Evolutionary conservation across 768 basidiomycete species (phyloP).

Genomic region (Agaricus bisporus): DNA sequence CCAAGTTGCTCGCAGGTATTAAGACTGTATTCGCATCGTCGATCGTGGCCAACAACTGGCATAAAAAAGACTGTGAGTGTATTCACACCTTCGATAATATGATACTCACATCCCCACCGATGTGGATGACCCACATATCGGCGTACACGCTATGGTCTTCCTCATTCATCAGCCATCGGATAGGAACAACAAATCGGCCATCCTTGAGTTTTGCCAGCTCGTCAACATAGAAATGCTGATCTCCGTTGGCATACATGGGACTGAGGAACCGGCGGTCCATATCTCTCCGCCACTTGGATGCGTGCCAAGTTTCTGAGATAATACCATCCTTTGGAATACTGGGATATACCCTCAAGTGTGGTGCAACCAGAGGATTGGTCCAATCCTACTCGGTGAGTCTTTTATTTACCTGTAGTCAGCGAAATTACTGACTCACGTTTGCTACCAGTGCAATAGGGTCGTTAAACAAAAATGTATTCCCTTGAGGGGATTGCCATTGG

Average conservation of each 20-base stretch:
- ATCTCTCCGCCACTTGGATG: constrained; percentile 18
- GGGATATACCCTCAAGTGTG: constrained; percentile 23
- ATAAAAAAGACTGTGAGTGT: no score
- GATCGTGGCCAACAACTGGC: constrained; percentile 9
- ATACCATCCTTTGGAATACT: constrained; percentile 19
- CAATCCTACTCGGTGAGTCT: constrained; percentile 21
- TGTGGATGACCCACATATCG: constrained; percentile 16
- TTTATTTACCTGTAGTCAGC: not conserved
- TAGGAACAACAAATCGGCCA: constrained; percentile 14
- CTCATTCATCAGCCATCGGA: constrained; percentile 18
- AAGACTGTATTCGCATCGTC: constrained; percentile 11
- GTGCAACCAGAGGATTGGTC: constrained; percentile 21
- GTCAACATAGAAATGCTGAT: constrained; percentile 19
- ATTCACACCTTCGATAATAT: no score
- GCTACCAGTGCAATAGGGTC: constrained; percentile 19
- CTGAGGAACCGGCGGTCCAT: constrained; percentile 19
- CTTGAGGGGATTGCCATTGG: constrained; percentile 17
- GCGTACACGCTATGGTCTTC: constrained; percentile 12
- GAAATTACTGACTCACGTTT: constrained; percentile 15
- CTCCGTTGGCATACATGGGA: constrained; percentile 21
- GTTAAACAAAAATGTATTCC: constrained; percentile 26
- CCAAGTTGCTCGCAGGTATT: constrained; percentile 12
- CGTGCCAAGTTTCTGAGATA: constrained; percentile 28
- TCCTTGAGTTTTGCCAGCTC: constrained; percentile 15
- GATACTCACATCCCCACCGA: constrained; percentile 10